Conservation (phyloP, 208 protist genomes). For the Spironucleus salmonicida region DNA sequence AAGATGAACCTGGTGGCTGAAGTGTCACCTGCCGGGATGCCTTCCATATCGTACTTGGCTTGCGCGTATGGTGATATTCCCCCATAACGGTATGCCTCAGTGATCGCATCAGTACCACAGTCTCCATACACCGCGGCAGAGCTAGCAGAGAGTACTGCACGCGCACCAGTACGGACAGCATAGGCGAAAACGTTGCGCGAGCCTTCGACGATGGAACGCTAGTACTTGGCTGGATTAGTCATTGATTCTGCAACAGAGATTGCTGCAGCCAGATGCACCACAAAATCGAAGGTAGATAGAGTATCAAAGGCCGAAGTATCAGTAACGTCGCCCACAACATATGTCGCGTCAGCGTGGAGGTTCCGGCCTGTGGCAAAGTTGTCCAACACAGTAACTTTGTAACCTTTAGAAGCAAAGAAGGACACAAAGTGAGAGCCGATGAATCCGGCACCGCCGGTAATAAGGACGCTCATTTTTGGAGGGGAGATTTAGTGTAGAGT, state of each 20-base stretch:
- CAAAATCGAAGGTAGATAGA: not conserved
- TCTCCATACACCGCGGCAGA: constrained; percentile 39
- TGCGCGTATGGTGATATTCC: constrained; percentile 42
- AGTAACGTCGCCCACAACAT: constrained; percentile 22
- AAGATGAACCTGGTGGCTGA: not conserved
- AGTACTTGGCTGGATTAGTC: constrained; percentile 34
- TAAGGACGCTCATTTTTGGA: constrained; percentile 26
- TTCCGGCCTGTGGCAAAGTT: constrained; percentile 65
- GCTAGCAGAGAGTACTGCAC: constrained; percentile 22
- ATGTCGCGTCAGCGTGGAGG: constrained; percentile 45
- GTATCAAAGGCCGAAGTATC: not conserved
- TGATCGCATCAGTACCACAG: not conserved
- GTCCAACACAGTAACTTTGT: constrained; percentile 65
- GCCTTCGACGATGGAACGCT: constrained; percentile 33
- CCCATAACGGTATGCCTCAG: not conserved
- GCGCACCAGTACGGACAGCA: not conserved
- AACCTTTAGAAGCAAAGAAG: constrained; percentile 53
- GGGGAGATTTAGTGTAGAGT: no score
- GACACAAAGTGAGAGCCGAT: constrained; percentile 72
- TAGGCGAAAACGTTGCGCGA: constrained; percentile 30
- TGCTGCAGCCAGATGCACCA: constrained; percentile 40
- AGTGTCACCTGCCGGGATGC: not conserved
- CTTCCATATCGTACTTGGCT: constrained; percentile 38
- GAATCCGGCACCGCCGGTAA: constrained; percentile 79
- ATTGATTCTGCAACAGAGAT: constrained; percentile 42